Evolutionary conservation across 2,329 filamentous ascomycete species (phyloP), one percentile per base, ranked within the genome.

Genomic region (Talaromyces amestolkiae): DNA sequence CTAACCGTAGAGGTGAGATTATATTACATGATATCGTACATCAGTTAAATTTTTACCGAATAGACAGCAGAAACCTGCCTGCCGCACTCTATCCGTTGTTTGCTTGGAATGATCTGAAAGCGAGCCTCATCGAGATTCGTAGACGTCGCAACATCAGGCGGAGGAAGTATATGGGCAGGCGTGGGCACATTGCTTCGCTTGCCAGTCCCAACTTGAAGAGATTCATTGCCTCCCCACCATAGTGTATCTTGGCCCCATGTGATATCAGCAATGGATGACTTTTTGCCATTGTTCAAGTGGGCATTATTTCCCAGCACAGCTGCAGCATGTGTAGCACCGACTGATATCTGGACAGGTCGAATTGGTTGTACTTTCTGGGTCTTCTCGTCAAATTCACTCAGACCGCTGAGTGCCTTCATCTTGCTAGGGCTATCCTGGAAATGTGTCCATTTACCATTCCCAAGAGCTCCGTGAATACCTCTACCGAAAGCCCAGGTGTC

Each of bases 161-260:
- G 92, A 15, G 92, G 90, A 37, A 87, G 86, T 62, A 97, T 92
- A 74, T 97, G 94, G 1, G 84, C 83, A 1, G 95, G 95, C 13
- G 85, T 83, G 61, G 87, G 86, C 10, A 91, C 74, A 73, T 98
- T 98, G 72, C 87, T 95, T 68, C 94, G 83, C 82, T 91, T 96
- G 33, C 95, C 93, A 0, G 91, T 97, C 13, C 95, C 95, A 31
- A 99, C 86, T 79, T 99, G 95, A 77, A 91, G 97, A 75, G 89
- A 87, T 80, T 98, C 93, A 73, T 98, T 99, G 62, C 92, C 92
- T 68, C 95, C 95, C 92, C 93, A 99, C 83, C 92, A 96, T 1
- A 98, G 77, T 35, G 93, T 89, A 75, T 98, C 95, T 4, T 90
- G 88, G 58, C 95, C 95, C 87, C 89, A 97, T 75, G 95, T 69